Base-by-base conservation (phyloP, 83 land plant genomes). In the Picea mariana region DNA sequence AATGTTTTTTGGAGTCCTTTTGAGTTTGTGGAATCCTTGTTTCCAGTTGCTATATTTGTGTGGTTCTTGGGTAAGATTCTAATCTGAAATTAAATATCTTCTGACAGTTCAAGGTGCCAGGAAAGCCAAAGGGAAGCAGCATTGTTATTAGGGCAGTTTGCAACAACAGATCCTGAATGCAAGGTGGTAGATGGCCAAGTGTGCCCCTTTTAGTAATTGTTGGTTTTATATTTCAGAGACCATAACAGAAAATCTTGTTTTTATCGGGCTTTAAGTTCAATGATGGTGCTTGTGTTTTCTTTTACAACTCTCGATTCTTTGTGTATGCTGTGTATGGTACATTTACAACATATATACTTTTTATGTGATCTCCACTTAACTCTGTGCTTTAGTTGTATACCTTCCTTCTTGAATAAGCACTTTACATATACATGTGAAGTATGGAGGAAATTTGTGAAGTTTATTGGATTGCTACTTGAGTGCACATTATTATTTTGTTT, bases 51-150 rank as follows among this genome's bases (percentile, higher is more conserved):
- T 55, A 55, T 55, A 55, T 55, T 72, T 23, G 47, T 75, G 58
- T 4, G 0, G 1, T 4, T 9, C 44, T 73, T 42, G 77, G 18
- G 27, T 49, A 21, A 75, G 77, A 47, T 75, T 42, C 59, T 47
- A 21, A 75, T 21, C 27, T 9, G 21, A 42, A 20, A 75, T 75
- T 75, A 23, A 47, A 47, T 47, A 47, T 75, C 23, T 75, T 72
- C 52, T 81, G 68, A 66, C 96, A 98, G 99, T 79, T 96, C 99
- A 68, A 84, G 90, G 80, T 98, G 99, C 83, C 87, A 88, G 42
- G 99, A 98, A 87, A 94, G 94, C 88, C 97, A 96, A 84, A 88
- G 99, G 83, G 99, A 98, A 81, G 97, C 99, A 62, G 99, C 99
- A 76, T 88, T 98, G 65, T 80, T 98, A 67, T 88, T 98, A 47